Evolutionary conservation across 805 yeast species (phyloP), one percentile per base, ranked within the genome.

Genomic region (Clavispora phyllophila): DNA sequence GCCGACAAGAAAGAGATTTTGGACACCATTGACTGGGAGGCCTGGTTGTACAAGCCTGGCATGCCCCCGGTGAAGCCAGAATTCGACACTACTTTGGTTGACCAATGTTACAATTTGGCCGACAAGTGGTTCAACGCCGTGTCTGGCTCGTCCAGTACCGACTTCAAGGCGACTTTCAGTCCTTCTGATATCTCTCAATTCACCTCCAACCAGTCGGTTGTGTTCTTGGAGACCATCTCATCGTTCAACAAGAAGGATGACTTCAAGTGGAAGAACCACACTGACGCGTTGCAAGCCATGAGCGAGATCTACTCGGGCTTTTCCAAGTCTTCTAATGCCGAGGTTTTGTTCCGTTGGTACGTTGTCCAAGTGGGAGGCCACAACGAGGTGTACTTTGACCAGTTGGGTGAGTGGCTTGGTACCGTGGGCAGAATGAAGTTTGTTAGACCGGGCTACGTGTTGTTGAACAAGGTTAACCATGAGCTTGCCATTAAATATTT

Each of bases 391-490:
- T 66, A 68, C 40, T 76, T 82, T 59, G 65, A 63, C 43, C 65
- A 63, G 35, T 66, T 89, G 36, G 88, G 95, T 3, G 78, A 79
- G 41, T 89, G 96, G 96, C 73, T 89, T 42, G 95, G 91, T 10
- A 81, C 90, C 2, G 93, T 89, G 18, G 96, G 96, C 17, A 78
- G 96, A 70, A 89, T 89, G 96, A 89, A 89, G 68, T 89, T 82
- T 58, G 96, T 87, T 20, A 77, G 96, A 62, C 96, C 96, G 24
- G 87, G 93, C 4, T 88, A 80, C 65, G 73, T 79, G 36, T 65
- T 82, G 46, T 70, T 89, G 48, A 76, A 79, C 56, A 56, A 65
- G 6, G 91, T 82, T 19, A 84, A 86, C 61, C 77, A 76, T 35
- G 68, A 72, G 13, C 68, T 82, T 49, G 96, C 96, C 0, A 54